Percentiles rank a stretch among this genome's conserved stretches.
Evolutionary conservation across 1,284 basidiomycete species (phyloP).

Genomic region (Fomitopsis palustris): DNA sequence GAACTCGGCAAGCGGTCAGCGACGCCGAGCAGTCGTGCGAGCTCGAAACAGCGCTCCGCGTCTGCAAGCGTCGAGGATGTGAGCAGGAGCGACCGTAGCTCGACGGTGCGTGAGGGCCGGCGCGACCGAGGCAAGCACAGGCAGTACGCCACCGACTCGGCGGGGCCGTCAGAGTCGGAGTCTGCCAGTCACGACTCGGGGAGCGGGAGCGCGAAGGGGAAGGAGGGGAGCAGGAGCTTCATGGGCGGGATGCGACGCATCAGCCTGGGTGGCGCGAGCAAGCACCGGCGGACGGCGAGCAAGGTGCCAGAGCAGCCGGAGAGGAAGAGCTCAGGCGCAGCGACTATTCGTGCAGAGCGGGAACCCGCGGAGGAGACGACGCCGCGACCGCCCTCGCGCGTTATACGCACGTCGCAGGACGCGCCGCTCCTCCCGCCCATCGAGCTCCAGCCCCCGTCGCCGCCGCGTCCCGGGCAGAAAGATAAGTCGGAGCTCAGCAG

Average conservation of each 20-base stretch:
- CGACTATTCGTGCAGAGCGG: slow-evolving; percentile 13
- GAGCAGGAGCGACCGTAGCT: slow-evolving; percentile 17
- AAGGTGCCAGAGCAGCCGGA: slow-evolving; percentile 9
- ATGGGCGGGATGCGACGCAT: too few species aligned
- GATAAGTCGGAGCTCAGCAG: not conserved
- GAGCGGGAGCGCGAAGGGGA: not conserved
- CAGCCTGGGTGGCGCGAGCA: slow-evolving; percentile 26
- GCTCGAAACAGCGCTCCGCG: slow-evolving; percentile 24
- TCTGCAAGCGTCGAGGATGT: slow-evolving; percentile 32
- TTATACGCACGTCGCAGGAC: slow-evolving; percentile 21
- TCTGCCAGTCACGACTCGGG: not conserved
- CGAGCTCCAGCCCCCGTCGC: slow-evolving; percentile 67
- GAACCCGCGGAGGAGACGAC: slow-evolving; percentile 18
- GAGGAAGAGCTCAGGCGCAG: slow-evolving; percentile 5
- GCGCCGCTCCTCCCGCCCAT: slow-evolving; percentile 54
- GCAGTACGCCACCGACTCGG: not conserved
- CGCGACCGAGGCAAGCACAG: not conserved
- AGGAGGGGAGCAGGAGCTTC: too few species aligned
- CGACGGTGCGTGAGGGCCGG: slow-evolving; percentile 5
- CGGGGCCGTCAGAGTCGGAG: slow-evolving; percentile 6
- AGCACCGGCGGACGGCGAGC: slow-evolving; percentile 48
- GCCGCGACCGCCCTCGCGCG: slow-evolving; percentile 30
- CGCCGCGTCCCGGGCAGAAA: slow-evolving; percentile 30
- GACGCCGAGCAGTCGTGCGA: slow-evolving; percentile 22
- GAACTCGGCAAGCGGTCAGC: slow-evolving; percentile 11